Evolutionary conservation across 768 basidiomycete genomes (phyloP).

Genomic region (Boletus reticuloceps): DNA sequence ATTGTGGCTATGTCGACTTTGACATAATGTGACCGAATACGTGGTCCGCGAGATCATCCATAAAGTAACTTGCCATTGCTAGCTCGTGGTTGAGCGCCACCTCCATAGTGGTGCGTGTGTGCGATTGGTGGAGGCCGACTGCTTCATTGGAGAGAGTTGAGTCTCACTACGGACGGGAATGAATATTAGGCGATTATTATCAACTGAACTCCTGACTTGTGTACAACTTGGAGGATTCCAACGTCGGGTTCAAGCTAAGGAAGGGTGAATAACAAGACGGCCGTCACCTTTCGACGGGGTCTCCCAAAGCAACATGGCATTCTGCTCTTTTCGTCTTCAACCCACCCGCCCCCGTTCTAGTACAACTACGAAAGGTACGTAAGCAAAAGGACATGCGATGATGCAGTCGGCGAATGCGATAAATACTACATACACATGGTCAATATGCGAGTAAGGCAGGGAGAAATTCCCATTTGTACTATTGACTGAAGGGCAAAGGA

Average conservation of each 20-base stretch:
- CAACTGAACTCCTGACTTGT: no score
- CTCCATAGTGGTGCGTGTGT: slow-evolving; percentile 1
- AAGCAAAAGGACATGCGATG: slow-evolving; percentile 5
- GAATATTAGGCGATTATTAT: no score
- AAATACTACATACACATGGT: slow-evolving; percentile 24
- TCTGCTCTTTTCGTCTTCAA: slow-evolving; percentile 6
- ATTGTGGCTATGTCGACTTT: not conserved
- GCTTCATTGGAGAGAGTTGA: not conserved
- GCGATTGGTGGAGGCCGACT: not conserved
- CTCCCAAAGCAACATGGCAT: slow-evolving; percentile 9
- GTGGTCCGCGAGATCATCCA: slow-evolving; percentile 5
- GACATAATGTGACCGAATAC: slow-evolving; percentile 4
- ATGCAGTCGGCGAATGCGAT: slow-evolving; percentile 11
- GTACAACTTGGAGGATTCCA: no score
- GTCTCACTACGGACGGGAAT: not conserved
- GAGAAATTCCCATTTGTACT: slow-evolving; percentile 8
- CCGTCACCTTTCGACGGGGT: slow-evolving; percentile 9
- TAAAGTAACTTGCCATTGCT: not conserved
- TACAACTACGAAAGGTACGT: slow-evolving; percentile 14
- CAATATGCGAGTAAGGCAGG: slow-evolving; percentile 8
- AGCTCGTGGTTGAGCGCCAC: slow-evolving; percentile 1
- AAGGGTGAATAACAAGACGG: not conserved
- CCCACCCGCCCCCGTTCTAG: slow-evolving; percentile 8
- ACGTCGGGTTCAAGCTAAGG: no score
- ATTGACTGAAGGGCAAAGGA: not conserved